Evolutionary conservation across 257 asterid species (phyloP).

Genomic region (Fraxinus excelsior): DNA sequence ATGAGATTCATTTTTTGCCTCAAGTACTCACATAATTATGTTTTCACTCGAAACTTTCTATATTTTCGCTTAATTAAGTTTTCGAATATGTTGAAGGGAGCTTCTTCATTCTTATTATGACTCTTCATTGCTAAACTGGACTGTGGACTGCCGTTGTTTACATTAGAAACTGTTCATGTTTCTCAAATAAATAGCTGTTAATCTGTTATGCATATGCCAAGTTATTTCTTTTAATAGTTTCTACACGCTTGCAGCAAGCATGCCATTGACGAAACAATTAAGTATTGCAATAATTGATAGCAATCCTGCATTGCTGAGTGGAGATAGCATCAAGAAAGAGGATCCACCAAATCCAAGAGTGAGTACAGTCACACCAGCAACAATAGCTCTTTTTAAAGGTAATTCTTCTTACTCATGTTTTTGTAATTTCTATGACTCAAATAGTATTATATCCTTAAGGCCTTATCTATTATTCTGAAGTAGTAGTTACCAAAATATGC

Average conservation of each 20-base stretch:
- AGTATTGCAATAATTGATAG: constrained; percentile 87
- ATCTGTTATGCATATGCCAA: background rate
- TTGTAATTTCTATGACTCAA: constrained; percentile 13
- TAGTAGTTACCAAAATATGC: background rate
- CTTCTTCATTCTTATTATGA: background rate
- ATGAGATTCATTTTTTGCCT: constrained; percentile 11
- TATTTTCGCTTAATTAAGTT: background rate
- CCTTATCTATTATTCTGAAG: constrained; percentile 6
- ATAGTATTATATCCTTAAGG: constrained; percentile 11
- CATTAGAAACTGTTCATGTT: background rate
- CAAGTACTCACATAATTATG: constrained; percentile 11
- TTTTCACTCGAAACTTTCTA: background rate
- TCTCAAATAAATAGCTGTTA: background rate
- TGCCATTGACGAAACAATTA: constrained; percentile 74
- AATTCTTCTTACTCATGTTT: constrained; percentile 18
- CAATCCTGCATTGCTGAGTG: constrained; percentile 79
- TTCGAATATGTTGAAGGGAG: background rate
- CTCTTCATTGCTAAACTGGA: background rate
- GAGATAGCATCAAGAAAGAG: constrained; percentile 56
- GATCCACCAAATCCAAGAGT: constrained; percentile 95
- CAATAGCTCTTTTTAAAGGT: constrained; percentile 81
- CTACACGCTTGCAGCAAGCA: constrained; percentile 65
- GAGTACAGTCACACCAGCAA: constrained; percentile 94
- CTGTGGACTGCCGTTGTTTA: background rate
- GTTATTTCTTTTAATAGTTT: constrained; percentile 14